Evolutionary conservation across 331 rosid genomes (phyloP), one percentile per base, ranked within the genome.

Genomic region (Rhamnella rubrinervis): DNA sequence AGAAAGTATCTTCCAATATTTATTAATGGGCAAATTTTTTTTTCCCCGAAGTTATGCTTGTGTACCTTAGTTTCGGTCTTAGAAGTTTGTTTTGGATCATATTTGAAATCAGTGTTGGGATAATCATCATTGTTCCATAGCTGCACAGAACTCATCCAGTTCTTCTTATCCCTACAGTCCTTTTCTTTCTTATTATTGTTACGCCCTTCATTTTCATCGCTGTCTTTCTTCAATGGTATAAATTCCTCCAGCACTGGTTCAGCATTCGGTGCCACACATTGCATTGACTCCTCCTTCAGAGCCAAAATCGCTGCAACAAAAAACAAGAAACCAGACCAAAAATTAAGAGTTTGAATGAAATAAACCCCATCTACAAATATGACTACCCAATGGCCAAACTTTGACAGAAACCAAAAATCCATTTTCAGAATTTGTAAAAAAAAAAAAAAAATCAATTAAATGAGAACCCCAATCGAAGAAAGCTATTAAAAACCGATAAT

Each of bases 141-240:
- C 86, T 95, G 99, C 77, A 91, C 96, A 8, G 99, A 95, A 69
- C 99, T 95, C 99, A 95, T 85, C 99, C 99, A 95, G 65, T 78
- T 87, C 87, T 80, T 91, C 88, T 89, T 92, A 72, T 95, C 98
- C 71, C 75, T 81, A 73, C 79, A 85, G 68, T 87, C 95, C 15
- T 82, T 84, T 19, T 88, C 87, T 8, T 71, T 79, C 52, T 51
- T 41, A 12, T 62, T 37, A 28, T 77, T 61, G 41, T 49, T 71
- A 50, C 8, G 65, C 60, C 23, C 82, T 40, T 81, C 83, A 37
- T 75, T 67, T 20, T 75, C 79, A 55, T 83, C 86, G 44, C 65
- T 56, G 66, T 91, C 96, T 61, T 78, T 87, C 82, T 89, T 95
- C 80, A 91, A 61, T 38, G 97, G 95, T 40, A 90, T 90, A 74